Evolutionary conservation across 163 green algal species (phyloP).

Genomic region (Coccomyxa subellipsoidea): DNA sequence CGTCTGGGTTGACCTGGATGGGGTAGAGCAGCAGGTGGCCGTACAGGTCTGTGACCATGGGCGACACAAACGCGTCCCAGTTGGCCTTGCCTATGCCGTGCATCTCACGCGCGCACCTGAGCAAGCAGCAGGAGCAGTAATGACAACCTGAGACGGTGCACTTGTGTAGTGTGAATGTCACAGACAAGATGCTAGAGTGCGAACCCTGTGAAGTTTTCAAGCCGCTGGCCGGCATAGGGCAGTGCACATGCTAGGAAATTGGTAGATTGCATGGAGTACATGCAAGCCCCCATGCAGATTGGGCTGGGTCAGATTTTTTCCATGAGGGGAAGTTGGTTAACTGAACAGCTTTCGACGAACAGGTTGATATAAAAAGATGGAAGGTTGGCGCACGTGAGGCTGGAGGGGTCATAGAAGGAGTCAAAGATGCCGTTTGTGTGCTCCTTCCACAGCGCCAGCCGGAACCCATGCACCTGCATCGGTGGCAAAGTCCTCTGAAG

Average conservation of each 20-base stretch:
- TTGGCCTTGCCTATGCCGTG: constrained; percentile 11
- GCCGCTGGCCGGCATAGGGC: too few species aligned
- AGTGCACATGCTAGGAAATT: too few species aligned
- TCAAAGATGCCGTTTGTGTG: constrained; percentile 11
- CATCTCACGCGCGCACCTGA: constrained; percentile 10
- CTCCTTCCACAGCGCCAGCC: constrained; percentile 29
- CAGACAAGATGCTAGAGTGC: not conserved
- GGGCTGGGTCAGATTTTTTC: not conserved
- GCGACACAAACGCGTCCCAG: constrained; percentile 22
- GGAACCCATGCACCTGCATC: constrained; percentile 32
- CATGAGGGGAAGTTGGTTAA: too few species aligned
- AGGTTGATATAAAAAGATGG: not conserved
- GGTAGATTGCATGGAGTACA: too few species aligned
- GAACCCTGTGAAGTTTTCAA: not conserved
- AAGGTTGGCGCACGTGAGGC: constrained; percentile 18
- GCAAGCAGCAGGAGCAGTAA: not conserved
- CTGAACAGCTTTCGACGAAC: too few species aligned
- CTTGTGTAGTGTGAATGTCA: not conserved
- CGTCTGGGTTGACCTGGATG: constrained; percentile 13
- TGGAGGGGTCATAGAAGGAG: constrained; percentile 16
- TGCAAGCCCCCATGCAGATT: not conserved
- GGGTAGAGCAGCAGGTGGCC: constrained; percentile 36
- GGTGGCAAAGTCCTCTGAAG: too few species aligned
- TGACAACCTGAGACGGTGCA: not conserved
- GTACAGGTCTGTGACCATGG: constrained; percentile 16